Evolutionary conservation across 2,329 filamentous ascomycete genomes (phyloP), one percentile per base, ranked within the genome.

Genomic region (Arthrobotrys musiformis): DNA sequence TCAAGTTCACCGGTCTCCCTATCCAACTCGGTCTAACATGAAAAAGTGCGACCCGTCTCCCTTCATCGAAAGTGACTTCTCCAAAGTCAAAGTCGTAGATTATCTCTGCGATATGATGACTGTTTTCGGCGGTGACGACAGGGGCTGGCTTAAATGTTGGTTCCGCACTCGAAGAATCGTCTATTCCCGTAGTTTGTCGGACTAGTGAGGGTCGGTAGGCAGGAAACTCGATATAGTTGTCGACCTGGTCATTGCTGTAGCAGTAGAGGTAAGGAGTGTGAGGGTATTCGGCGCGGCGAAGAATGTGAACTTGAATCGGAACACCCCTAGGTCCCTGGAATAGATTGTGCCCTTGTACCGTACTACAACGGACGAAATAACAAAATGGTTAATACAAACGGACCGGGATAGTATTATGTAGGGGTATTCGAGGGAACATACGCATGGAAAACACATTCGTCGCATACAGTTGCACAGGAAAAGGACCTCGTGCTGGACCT

Each of bases 231-330:
- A 78, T 78, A 33, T 72, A 78, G 30, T 78, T 72, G 61, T 78
- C 73, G 40, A 72, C 67, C 19, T 72, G 60, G 35, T 78, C 73
- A 44, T 68, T 72, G 42, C 66, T 70, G 44, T 70, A 72, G 52
- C 73, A 78, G 56, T 78, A 78, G 28, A 78, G 67, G 30, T 78
- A 78, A 17, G 73, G 73, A 9, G 73, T 78, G 24, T 78, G 73
- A 11, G 73, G 73, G 30, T 67, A 78, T 61, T 70, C 67, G 33
- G 73, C 66, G 35, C 67, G 63, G 60, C 73, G 66, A 9, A 78
- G 60, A 52, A 78, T 72, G 61, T 78, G 73, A 22, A 78, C 64
- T 63, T 78, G 73, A n/a, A 78, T 78, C 0, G 66, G 73, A 22
- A 61, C 19, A 5, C 60, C 67, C 52, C 54, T 78, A 24, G 42